Percentiles rank a stretch among this genome's conserved stretches.
phyloP scores from a whole-genome alignment of 305 asterid genomes.

The Solanum hybrid region DNA sequence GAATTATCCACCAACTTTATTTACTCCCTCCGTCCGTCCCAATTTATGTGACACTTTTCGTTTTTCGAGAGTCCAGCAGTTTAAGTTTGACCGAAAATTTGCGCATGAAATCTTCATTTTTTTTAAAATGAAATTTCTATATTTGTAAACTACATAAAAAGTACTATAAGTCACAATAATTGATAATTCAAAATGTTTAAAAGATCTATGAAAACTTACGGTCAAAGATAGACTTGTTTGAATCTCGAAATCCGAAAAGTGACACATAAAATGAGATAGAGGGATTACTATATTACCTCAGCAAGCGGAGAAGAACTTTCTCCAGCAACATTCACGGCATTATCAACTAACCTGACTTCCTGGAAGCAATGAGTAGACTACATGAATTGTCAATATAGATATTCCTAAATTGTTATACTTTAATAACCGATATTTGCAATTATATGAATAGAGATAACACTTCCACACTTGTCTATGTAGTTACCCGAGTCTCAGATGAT shows the following conservation, averaged over 20 bases:
- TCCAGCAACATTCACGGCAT: constrained; percentile 39
- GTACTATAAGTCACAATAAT: not conserved
- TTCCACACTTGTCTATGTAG: not conserved
- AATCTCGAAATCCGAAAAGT: not conserved
- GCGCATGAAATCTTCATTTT: not conserved
- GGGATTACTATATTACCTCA: constrained; percentile 42
- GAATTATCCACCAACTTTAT: not conserved
- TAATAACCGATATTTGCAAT: not conserved
- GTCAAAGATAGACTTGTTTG: not conserved
- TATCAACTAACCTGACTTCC: constrained; percentile 61
- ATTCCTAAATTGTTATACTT: not conserved
- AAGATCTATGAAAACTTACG: not conserved
- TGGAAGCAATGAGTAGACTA: constrained; percentile 18
- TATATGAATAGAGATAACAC: not conserved
- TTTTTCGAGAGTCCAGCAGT: not conserved
- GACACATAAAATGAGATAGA: not conserved
- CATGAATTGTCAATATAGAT: not conserved
- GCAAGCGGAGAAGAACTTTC: constrained; percentile 31
- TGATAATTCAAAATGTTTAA: not conserved
- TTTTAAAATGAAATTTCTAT: no score
- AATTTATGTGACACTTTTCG: not conserved
- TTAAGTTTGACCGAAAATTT: no score
- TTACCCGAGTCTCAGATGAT: constrained; percentile 44
- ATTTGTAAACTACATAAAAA: no score
- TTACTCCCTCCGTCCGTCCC: not conserved